Evolutionary conservation across 441 rosid genomes (phyloP), one percentile per base, ranked within the genome.

Genomic region (Cnidoscolus chayamansa): DNA sequence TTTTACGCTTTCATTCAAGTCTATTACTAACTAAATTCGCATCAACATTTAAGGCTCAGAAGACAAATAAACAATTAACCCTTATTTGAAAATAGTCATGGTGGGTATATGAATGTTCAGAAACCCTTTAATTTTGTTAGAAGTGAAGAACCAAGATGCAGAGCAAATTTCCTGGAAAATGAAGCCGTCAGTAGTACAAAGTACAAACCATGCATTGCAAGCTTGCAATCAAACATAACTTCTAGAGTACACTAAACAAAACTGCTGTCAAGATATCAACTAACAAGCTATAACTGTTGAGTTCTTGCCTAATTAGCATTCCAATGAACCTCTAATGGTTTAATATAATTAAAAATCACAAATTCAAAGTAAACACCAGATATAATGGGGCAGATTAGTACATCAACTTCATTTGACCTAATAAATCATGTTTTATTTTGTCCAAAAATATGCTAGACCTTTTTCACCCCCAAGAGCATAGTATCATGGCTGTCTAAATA

Each of bases 371-470:
- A 40, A 45, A 45, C 10, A 12, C 20, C 56, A 9, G 0, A 47
- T 45, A 32, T 4, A 40, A 19, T 55, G 54, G 35, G 4, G 55
- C 57, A 56, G 48, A 30, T 9, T 47, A 37, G 25, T 65, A 3
- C 19, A 53, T 11, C 19, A 63, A 63, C 35, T 63, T 40, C 50
- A 37, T 63, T 63, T 2, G 45, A 7, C 10, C 3, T 2, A n/a
- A 40, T 15, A 35, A 40, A 40, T 45, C 40, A 2, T 40, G 43
- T 43, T 37, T 40, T 11, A 32, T 48, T 55, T 11, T 17, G 58
- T 17, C 73, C 47, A 70, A 43, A 70, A 31, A 64, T 66, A 31
- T 50, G 15, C 70, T 15, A 57, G 72, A 37, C 5, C 5, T 12
- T 7, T 30, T 13, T 66, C 70, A 20, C 43, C 43, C 0, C 16